Percentiles rank a stretch among this genome's conserved stretches.
Evolutionary conservation across 345 rosid genomes (phyloP).

Genomic region (Camelina sativa): DNA sequence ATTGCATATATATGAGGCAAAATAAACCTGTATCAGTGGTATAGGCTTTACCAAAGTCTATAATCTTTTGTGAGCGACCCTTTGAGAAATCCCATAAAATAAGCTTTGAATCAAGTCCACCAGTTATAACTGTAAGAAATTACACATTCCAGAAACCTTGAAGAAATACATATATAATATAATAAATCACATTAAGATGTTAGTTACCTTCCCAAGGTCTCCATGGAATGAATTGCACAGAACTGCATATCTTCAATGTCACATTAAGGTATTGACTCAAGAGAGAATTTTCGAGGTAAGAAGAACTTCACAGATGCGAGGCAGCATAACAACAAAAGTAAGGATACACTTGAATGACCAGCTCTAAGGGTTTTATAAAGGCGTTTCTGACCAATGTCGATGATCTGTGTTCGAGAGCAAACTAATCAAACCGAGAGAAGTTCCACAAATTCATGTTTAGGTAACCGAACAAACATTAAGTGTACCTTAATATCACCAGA

Average conservation of each 20-base stretch:
- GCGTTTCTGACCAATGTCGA: conserved; percentile 69
- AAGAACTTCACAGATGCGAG: background rate
- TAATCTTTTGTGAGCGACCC: conserved; percentile 66
- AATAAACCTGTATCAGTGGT: background rate
- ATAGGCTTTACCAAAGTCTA: conserved; percentile 68
- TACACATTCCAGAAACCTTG: background rate
- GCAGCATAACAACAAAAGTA: background rate
- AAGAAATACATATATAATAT: background rate
- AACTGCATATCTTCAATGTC: conserved; percentile 72
- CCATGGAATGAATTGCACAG: conserved; percentile 93
- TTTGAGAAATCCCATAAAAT: conserved; percentile 93
- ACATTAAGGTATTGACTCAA: conserved; percentile 44
- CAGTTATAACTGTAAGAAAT: conserved; percentile 65
- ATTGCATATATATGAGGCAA: background rate
- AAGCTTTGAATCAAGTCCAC: conserved; percentile 92
- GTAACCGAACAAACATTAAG: background rate
- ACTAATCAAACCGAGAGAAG: conserved; percentile 3
- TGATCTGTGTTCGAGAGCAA: conserved; percentile 56
- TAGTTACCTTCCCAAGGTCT: conserved; percentile 89
- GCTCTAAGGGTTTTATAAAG: conserved; percentile 82
- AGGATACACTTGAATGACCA: conserved; percentile 95
- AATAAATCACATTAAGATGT: background rate
- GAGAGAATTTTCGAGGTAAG: background rate
- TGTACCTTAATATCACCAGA: conserved; percentile 82
- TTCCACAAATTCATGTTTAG: background rate